phyloP scores from a whole-genome alignment of 2,329 filamentous ascomycete species.

The Microdochium trichocladiopsis region DNA sequence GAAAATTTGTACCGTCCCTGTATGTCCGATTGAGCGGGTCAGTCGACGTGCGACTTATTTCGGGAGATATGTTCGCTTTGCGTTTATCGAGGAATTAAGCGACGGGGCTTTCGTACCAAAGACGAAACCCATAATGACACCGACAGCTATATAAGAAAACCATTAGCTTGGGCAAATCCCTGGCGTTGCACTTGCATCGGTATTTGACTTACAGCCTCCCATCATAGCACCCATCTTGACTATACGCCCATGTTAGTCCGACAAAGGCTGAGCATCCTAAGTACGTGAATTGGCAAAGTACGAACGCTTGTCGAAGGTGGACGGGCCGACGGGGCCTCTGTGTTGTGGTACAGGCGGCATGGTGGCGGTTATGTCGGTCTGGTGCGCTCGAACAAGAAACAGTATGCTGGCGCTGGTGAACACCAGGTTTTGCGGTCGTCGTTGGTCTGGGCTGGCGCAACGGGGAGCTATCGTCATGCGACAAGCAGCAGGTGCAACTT shows the following conservation, averaged over 20 bases:
- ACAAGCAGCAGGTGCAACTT: not conserved
- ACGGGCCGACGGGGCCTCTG: slow-evolving; percentile 47
- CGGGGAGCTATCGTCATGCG: not conserved
- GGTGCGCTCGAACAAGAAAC: slow-evolving; percentile 3
- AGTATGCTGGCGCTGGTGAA: not conserved
- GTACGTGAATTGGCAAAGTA: slow-evolving; percentile 4
- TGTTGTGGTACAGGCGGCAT: slow-evolving; percentile 53
- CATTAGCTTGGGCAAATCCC: no score
- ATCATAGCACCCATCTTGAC: slow-evolving; percentile 99
- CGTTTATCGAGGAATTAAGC: not conserved
- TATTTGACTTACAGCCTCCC: slow-evolving; percentile 75
- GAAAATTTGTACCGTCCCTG: slow-evolving; percentile 90
- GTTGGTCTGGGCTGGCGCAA: not conserved
- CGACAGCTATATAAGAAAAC: slow-evolving; percentile 62
- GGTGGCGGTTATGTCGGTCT: not conserved
- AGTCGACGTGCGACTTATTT: slow-evolving; percentile 4
- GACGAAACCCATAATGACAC: slow-evolving; percentile 94
- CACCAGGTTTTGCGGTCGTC: no score
- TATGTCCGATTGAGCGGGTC: not conserved
- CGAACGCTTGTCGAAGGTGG: slow-evolving; percentile 66
- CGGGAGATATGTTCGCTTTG: not conserved
- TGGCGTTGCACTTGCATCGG: no score
- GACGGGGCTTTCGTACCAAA: slow-evolving; percentile 56
- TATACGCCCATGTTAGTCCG: slow-evolving; percentile 30
- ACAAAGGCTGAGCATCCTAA: not conserved